Evolutionary conservation across 2,329 filamentous ascomycete species (phyloP).

Genomic region (Xylariales sp.): DNA sequence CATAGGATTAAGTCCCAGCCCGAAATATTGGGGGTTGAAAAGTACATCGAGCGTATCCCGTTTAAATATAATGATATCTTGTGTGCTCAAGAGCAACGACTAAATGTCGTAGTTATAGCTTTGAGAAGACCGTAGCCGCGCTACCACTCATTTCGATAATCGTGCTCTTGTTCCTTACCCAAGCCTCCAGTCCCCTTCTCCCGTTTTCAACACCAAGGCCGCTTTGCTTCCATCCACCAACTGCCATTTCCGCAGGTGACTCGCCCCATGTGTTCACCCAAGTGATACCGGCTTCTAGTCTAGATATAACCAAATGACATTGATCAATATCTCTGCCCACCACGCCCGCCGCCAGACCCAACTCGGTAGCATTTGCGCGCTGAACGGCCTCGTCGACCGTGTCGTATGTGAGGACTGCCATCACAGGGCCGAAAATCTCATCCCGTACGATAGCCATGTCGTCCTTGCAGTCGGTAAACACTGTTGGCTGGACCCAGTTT

Average conservation of each 20-base stretch:
- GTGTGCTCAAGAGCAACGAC: not conserved
- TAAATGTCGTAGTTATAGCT: constrained; percentile 61
- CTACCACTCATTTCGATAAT: constrained; percentile 82
- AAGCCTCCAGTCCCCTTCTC: constrained; percentile 79
- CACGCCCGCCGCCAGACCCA: constrained; percentile 86
- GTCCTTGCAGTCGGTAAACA: constrained; percentile 89
- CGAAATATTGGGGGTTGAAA: no score
- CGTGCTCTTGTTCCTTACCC: constrained; percentile 89
- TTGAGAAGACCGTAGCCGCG: constrained; percentile 79
- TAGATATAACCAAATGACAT: constrained; percentile 77
- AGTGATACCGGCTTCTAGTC: constrained; percentile 85
- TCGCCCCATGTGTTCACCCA: constrained; percentile 98
- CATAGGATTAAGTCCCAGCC: no score
- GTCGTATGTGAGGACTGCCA: constrained; percentile 81
- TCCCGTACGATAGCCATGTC: constrained; percentile 82
- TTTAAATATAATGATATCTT: not conserved
- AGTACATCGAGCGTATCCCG: not conserved
- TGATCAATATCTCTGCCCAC: constrained; percentile 80
- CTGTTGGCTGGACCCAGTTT: constrained; percentile 86
- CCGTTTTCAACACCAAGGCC: constrained; percentile 91
- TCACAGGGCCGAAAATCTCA: constrained; percentile 91
- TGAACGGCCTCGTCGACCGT: constrained; percentile 75
- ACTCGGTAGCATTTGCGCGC: constrained; percentile 79
- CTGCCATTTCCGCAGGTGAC: constrained; percentile 89
- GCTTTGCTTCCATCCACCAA: constrained; percentile 92